These are phyloP conservation scores for Beauveria rudraprayagi DNA, from an alignment of 2,329 filamentous ascomycete species.

Conservation along the genomic window DNA sequence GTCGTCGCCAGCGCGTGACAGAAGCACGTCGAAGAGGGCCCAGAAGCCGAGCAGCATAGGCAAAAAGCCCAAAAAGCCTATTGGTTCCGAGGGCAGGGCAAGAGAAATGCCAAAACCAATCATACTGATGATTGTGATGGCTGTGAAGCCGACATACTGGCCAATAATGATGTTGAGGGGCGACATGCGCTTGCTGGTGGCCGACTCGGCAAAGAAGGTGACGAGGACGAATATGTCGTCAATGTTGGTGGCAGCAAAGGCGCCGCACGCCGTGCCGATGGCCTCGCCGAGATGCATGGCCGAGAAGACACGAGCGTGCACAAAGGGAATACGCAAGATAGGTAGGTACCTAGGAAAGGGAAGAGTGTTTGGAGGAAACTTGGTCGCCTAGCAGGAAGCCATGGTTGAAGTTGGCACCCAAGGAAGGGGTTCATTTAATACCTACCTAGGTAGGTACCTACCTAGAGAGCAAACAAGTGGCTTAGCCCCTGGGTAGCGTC, in stretches of 20 bases:
- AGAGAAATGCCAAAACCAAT: slow-evolving; percentile 25
- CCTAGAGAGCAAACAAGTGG: too few relatives aligned
- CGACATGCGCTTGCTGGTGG: slow-evolving; percentile 19
- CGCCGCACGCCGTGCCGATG: slow-evolving; percentile 20
- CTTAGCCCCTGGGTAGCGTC: too few relatives aligned
- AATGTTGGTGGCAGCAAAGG: slow-evolving; percentile 24
- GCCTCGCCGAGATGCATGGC: slow-evolving; percentile 17
- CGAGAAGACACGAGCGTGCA: background rate
- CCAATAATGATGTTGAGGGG: slow-evolving; percentile 18
- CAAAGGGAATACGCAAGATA: background rate
- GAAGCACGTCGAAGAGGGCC: slow-evolving; percentile 18
- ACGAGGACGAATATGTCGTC: slow-evolving; percentile 32
- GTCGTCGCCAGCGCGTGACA: slow-evolving; percentile 15
- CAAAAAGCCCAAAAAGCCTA: slow-evolving; percentile 27
- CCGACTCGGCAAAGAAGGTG: slow-evolving; percentile 28
- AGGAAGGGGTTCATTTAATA: too few relatives aligned
- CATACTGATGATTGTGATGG: slow-evolving; percentile 27
- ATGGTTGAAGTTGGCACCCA: too few relatives aligned
- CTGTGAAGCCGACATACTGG: slow-evolving; percentile 25
- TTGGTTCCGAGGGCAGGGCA: slow-evolving; percentile 25
- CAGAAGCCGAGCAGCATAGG: slow-evolving; percentile 26
- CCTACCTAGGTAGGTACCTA: too few relatives aligned
- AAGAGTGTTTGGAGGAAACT: background rate
- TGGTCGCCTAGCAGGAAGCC: too few relatives aligned
- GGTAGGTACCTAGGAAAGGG: background rate